A percentile compares a stretch with the other conserved stretches of the same genome.
phyloP scores from a whole-genome alignment of 2,329 filamentous ascomycete genomes.

The Fusarium compactum region DNA sequence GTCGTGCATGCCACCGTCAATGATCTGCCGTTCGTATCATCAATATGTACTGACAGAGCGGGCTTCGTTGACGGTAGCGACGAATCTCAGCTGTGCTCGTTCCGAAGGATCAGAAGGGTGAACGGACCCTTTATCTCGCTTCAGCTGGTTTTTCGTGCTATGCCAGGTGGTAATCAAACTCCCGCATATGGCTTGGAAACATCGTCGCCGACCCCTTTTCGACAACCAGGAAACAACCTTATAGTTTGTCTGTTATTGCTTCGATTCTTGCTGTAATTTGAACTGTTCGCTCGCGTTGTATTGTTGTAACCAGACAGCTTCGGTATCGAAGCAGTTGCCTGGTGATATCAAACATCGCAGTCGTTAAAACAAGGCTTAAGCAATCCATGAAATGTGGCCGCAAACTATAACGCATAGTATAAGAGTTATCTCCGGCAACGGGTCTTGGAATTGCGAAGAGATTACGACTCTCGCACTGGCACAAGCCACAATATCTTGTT shows the following conservation, averaged over 20 bases:
- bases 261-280: conserved; percentile 25
- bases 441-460: conserved; percentile 26
- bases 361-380: conserved; percentile 17
- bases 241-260: conserved; percentile 34
- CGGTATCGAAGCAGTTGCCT: conserved; percentile 31
- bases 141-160: conserved; percentile 32
- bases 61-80: conserved; percentile 8
- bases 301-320: conserved; percentile 37
- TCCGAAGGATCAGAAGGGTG: conserved; percentile 21
- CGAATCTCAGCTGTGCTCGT: conserved; percentile 22
- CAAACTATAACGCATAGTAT: conserved; percentile 23
- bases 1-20: conserved; percentile 34
- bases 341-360: conserved; percentile 33
- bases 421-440: conserved; percentile 33
- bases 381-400: conserved; percentile 13
- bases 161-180: conserved; percentile 44
- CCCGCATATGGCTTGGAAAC: conserved; percentile 26
- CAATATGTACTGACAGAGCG: background rate
- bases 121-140: conserved; percentile 36
- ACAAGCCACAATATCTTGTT: conserved; percentile 41
- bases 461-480: conserved; percentile 28
- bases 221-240: conserved; percentile 31
- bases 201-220: conserved; percentile 32
- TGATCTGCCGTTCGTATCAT: conserved; percentile 18
- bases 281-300: conserved; percentile 30